Evolutionary conservation across 495 filamentous ascomycete genomes (phyloP).

Genomic region (Tuber magnatum): DNA sequence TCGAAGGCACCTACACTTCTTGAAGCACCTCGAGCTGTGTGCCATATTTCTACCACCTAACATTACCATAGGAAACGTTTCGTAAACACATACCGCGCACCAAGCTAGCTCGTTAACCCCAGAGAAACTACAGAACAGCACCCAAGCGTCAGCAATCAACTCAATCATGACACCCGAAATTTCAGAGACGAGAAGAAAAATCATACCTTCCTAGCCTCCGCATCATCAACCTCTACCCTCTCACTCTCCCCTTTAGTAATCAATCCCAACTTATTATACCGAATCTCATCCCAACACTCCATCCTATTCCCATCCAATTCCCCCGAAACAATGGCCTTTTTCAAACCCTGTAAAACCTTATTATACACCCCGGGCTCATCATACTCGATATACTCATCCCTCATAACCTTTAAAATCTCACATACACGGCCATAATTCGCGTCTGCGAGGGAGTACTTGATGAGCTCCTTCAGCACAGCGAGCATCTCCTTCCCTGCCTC

Average conservation of each 20-base stretch:
- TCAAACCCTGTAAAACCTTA: slow-evolving; percentile 61
- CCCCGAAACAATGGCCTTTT: slow-evolving; percentile 60
- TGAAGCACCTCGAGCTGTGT: background rate
- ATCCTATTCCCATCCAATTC: slow-evolving; percentile 72
- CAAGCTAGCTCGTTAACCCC: slow-evolving; percentile 7
- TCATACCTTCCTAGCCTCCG: slow-evolving; percentile 24
- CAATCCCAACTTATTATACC: slow-evolving; percentile 61
- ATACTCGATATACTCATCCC: slow-evolving; percentile 65
- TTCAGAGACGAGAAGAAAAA: background rate
- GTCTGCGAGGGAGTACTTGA: slow-evolving; percentile 67
- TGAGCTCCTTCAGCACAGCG: slow-evolving; percentile 58
- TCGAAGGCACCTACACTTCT: background rate
- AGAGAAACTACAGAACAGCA: slow-evolving; percentile 11
- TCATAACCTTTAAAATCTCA: slow-evolving; percentile 68
- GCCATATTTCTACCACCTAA: background rate
- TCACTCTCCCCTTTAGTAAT: slow-evolving; percentile 54
- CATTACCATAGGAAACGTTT: background rate
- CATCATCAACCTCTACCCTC: slow-evolving; percentile 25
- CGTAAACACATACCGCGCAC: background rate
- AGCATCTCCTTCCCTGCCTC: slow-evolving; percentile 70
- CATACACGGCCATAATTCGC: slow-evolving; percentile 64
- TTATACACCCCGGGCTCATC: slow-evolving; percentile 77
- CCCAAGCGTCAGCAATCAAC: background rate
- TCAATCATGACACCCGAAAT: background rate
- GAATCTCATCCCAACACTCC: slow-evolving; percentile 74